Percentiles rank a stretch among this genome's conserved stretches.
These are phyloP conservation scores for Oryza brachyantha DNA, from an alignment of 176 grass and related monocot genomes.

Conservation along the genomic window DNA sequence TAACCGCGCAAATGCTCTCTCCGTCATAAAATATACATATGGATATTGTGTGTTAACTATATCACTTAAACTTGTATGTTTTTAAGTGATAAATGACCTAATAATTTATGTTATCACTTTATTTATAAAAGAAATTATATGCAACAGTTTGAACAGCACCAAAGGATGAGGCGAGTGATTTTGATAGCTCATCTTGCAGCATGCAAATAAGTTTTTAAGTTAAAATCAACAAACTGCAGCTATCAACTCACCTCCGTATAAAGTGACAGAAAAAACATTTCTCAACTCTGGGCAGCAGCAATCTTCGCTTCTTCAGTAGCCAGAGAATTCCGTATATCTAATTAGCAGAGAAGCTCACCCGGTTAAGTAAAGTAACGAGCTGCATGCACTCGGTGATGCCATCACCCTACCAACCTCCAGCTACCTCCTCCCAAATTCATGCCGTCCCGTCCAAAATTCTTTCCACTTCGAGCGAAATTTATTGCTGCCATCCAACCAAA, in stretches of 20 bases:
- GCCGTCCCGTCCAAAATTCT: conserved; percentile 21
- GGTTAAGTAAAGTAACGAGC: background rate
- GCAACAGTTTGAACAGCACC: no score
- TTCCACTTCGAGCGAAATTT: background rate
- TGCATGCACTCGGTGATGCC: conserved; percentile 32
- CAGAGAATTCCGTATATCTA: conserved; percentile 20
- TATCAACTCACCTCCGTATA: background rate
- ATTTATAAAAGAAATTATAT: background rate
- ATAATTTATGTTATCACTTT: background rate
- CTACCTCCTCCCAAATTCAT: conserved; percentile 40
- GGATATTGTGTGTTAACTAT: no score
- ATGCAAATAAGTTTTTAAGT: background rate
- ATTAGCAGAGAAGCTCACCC: background rate
- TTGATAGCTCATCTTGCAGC: background rate
- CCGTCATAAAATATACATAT: no score
- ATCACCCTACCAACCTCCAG: conserved; percentile 64
- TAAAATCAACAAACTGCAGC: background rate
- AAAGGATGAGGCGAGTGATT: background rate
- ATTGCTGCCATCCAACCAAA: background rate
- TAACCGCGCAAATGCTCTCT: no score
- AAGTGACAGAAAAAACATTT: background rate
- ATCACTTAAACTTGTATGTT: background rate
- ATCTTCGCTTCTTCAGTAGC: no score
- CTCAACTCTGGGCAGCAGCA: background rate
- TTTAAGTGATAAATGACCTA: background rate